Conservation (phyloP, 768 basidiomycete genomes). For the Hericium rajendrae region DNA sequence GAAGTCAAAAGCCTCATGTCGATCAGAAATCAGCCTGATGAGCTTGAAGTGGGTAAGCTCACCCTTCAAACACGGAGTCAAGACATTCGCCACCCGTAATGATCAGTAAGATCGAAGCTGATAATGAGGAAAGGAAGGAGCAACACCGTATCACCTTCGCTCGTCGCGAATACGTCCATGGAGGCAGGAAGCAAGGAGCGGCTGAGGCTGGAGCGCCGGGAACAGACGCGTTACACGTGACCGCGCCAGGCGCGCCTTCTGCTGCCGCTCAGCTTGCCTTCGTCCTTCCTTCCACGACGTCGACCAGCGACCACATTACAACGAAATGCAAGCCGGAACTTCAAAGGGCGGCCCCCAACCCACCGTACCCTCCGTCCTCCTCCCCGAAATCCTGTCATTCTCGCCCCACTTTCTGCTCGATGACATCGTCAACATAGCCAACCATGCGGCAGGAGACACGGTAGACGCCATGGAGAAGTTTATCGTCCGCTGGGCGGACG, state of each 20-base stretch:
- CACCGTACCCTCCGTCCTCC: constrained; percentile 36
- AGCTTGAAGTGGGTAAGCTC: too few relatives aligned
- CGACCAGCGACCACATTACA: background rate
- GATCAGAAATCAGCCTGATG: too few relatives aligned
- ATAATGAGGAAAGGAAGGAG: too few relatives aligned
- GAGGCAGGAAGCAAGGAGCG: too few relatives aligned
- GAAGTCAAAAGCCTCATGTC: too few relatives aligned
- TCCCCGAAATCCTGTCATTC: constrained; percentile 73
- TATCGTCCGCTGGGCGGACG: constrained; percentile 64
- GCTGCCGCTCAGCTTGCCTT: background rate
- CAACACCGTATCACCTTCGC: too few relatives aligned
- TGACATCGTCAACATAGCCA: constrained; percentile 77
- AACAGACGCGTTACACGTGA: background rate
- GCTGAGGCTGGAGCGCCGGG: too few relatives aligned
- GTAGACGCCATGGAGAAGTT: constrained; percentile 77
- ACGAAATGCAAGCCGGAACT: background rate
- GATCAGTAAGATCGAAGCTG: too few relatives aligned
- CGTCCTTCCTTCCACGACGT: background rate
- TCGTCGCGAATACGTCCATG: too few relatives aligned
- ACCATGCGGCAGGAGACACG: constrained; percentile 68
- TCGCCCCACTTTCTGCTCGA: constrained; percentile 79
- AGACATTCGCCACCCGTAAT: too few relatives aligned
- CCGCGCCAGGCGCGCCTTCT: background rate
- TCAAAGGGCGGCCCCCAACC: constrained; percentile 4
- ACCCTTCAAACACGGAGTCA: too few relatives aligned